Evolutionary conservation across 2,329 filamentous ascomycete species (phyloP).

Genomic region (Incumbomyces lentus): DNA sequence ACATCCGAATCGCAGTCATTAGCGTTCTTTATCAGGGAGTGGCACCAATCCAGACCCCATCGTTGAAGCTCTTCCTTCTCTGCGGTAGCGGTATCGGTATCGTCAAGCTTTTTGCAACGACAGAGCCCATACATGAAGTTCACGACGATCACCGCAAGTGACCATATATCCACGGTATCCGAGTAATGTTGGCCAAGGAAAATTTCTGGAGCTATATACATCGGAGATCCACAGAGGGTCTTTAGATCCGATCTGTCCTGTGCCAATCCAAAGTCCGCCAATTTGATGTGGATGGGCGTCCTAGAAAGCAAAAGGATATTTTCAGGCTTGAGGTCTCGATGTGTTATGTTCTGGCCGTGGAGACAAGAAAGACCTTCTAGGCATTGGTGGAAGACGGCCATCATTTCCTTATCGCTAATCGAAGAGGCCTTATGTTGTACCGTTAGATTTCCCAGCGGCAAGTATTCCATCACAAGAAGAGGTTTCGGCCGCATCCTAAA

Average conservation of each 20-base stretch:
- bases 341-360: constrained; percentile 60
- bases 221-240: constrained; percentile 7
- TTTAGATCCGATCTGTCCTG: constrained; percentile 4
- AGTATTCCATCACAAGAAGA: constrained; percentile 9
- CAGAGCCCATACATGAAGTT: constrained; percentile 8
- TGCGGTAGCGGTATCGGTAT: no score
- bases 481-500: constrained; percentile 4
- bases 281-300: constrained; percentile 68
- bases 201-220: constrained; percentile 10
- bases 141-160: constrained; percentile 14
- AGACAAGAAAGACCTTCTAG: constrained; percentile 74
- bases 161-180: constrained; percentile 16
- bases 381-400: constrained; percentile 32
- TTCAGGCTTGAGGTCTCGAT: constrained; percentile 43
- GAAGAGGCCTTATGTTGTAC: no score
- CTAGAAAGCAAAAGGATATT: constrained; percentile 76
- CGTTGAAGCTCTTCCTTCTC: no score
- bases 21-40: no score
- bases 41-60: no score
- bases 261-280: constrained; percentile 80
- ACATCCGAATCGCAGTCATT: not conserved
- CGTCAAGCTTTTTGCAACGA: no score
- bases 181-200: constrained; percentile 6
- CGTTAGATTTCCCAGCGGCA: constrained; percentile 5
- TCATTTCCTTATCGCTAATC: constrained; percentile 3